These are phyloP conservation scores for Phellopilus nigrolimitatus DNA, from an alignment of 1,284 basidiomycete genomes.

Conservation along the genomic window DNA sequence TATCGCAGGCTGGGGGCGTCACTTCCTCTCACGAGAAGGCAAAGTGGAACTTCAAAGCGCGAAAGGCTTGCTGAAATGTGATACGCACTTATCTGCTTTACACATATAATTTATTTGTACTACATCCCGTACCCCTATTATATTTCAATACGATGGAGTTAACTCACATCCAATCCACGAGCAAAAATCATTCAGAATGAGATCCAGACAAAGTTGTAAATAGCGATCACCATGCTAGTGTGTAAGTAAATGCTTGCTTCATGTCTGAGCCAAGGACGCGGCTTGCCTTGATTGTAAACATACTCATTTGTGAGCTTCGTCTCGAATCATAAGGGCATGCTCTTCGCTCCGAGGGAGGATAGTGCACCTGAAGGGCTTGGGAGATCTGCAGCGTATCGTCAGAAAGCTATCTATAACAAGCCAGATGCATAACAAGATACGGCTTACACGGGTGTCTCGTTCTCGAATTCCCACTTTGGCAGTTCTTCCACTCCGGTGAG, in stretches of 20 bases:
- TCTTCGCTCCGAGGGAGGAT: constrained; percentile 4
- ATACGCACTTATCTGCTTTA: not conserved
- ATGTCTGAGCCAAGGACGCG: no score
- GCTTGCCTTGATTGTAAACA: no score
- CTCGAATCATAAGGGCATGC: not conserved
- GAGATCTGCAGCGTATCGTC: not conserved
- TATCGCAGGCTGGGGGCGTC: constrained; percentile 15
- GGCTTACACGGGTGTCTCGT: not conserved
- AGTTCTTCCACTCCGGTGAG: constrained; percentile 40
- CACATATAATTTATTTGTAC: not conserved
- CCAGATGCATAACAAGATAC: not conserved
- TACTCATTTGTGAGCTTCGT: not conserved
- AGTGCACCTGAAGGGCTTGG: constrained; percentile 11
- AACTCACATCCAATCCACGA: constrained; percentile 1
- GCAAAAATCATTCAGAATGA: no score
- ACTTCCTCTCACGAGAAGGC: constrained; percentile 5
- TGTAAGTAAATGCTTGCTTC: no score
- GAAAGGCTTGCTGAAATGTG: constrained; percentile 8
- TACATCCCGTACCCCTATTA: not conserved
- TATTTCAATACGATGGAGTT: no score
- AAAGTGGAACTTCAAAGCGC: constrained; percentile 18
- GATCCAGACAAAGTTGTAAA: no score
- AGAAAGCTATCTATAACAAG: not conserved
- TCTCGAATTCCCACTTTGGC: not conserved
- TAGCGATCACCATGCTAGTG: no score